Base-by-base conservation (phyloP, 371 early-diverging fungal genomes). In the Rhizopus arrhizus region DNA sequence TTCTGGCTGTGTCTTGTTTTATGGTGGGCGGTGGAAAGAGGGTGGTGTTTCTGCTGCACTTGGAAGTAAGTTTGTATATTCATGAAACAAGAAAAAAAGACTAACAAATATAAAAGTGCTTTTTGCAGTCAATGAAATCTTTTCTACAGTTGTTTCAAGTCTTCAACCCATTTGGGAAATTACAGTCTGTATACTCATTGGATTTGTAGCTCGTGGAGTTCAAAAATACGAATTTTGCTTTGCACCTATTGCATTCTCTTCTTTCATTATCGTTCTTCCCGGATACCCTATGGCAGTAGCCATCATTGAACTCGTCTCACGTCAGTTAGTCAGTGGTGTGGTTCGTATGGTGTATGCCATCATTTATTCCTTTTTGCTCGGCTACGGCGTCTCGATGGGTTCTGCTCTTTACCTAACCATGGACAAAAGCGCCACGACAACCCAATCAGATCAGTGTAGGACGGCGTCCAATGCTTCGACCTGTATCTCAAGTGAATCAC, bases 261-360 rank as follows among this genome's bases (percentile, higher is more conserved):
- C 77, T 6, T 77, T 86, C 28, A 80, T 89, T 41, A 76, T 88
- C 15, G 80, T 89, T 13, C 65, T 91, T 40, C 92, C 92, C 0
- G 92, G 92, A 13, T 82, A 88, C 45, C 73, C 85, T 0, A 85
- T 95, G 63, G 88, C 93, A 0, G 80, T 87, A 11, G 78, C 86
- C 11, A 86, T 93, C 58, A 85, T 92, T 46, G 95, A 95, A 60
- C 73, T 95, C 10, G 84, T 89, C 2, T 90, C 94, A 3, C 80
- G 94, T 12, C 93, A 94, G 65, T 70, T 94, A 53, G 87, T 92
- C 12, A 88, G 90, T 5, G 95, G 95, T 11, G 90, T 92, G 0
- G 86, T 93, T 1, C 85, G 93, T 0, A 77, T 92, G 61, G 89
- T 91, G 28, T 88, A 90, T 65, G 86, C 92, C 2, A 72, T 95